These are phyloP conservation scores for Vaccinium macrocarpon DNA, from an alignment of 148 eudicot genomes.

Conservation along the genomic window DNA sequence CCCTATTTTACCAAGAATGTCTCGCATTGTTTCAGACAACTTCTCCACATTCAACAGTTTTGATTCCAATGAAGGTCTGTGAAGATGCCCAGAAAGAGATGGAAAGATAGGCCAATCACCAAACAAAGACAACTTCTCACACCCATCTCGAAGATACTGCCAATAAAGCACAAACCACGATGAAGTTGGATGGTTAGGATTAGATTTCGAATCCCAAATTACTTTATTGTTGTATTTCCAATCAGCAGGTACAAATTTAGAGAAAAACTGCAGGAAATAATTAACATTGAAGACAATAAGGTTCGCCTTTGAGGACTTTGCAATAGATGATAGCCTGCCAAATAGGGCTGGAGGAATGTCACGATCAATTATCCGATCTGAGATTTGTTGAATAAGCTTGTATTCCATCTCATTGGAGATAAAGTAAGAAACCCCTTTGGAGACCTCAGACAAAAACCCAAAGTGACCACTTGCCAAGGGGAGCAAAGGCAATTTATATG, in stretches of 20 bases:
- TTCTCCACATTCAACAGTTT: conserved; percentile 65
- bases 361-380: conserved; percentile 65
- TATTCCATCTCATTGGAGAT: conserved; percentile 75
- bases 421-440: conserved; percentile 60
- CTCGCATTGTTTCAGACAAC: conserved; percentile 59
- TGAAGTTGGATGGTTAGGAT: conserved; percentile 53
- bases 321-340: conserved; percentile 60
- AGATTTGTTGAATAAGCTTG: conserved; percentile 61
- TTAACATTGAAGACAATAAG: conserved; percentile 52
- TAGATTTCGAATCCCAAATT: conserved; percentile 52
- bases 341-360: conserved; percentile 51
- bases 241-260: conserved; percentile 68
- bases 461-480: conserved; percentile 87
- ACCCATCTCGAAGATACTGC: conserved; percentile 66
- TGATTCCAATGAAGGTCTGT: conserved; percentile 57
- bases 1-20: conserved; percentile 74
- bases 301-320: conserved; percentile 74
- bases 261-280: conserved; percentile 57
- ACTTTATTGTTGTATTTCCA: conserved; percentile 78
- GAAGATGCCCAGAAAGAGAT: conserved; percentile 70
- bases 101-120: conserved; percentile 97
- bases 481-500: conserved; percentile 65
- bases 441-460: conserved; percentile 61
- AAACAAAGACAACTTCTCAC: conserved; percentile 61
- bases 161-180: conserved; percentile 83